Conservation (phyloP, 179 eudicot genomes). For the Drosera spatulata region DNA sequence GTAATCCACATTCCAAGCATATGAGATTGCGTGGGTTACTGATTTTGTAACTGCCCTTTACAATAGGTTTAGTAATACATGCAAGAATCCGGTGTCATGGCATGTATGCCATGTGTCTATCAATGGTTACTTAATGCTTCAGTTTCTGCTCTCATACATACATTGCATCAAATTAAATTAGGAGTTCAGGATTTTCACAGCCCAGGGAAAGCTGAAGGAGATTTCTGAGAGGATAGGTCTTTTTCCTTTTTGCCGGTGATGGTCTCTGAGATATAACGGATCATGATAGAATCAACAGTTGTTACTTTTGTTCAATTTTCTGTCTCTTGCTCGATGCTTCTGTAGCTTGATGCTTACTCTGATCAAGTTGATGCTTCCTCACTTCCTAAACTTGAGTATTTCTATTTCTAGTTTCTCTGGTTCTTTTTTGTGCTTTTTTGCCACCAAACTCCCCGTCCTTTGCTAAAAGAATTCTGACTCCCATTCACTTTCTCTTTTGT, state of each 20-base stretch:
- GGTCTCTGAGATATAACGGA: not conserved
- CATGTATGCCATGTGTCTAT: conserved; percentile 5
- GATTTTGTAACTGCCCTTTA: conserved; percentile 5
- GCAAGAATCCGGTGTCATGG: conserved; percentile 2
- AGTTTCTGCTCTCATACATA: not conserved
- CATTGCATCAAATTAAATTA: not conserved
- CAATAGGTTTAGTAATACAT: conserved; percentile 4
- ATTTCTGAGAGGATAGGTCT: not conserved
- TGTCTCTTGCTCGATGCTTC: no score
- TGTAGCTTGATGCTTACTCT: no score
- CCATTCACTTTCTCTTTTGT: no score
- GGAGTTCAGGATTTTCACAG: not conserved
- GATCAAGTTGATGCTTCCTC: no score
- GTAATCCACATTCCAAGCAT: no score
- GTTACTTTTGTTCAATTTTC: no score
- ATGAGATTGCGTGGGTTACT: not conserved
- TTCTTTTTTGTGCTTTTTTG: no score
- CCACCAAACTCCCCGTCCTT: no score
- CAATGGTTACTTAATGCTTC: not conserved
- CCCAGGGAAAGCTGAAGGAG: not conserved
- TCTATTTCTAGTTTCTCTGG: no score
- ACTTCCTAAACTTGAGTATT: no score
- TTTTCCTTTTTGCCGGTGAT: not conserved
- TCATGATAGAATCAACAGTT: no score
- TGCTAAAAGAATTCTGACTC: no score